These are phyloP conservation scores for Didymella segeticola DNA, from an alignment of 2,329 filamentous ascomycete species.

Conservation along the genomic window DNA sequence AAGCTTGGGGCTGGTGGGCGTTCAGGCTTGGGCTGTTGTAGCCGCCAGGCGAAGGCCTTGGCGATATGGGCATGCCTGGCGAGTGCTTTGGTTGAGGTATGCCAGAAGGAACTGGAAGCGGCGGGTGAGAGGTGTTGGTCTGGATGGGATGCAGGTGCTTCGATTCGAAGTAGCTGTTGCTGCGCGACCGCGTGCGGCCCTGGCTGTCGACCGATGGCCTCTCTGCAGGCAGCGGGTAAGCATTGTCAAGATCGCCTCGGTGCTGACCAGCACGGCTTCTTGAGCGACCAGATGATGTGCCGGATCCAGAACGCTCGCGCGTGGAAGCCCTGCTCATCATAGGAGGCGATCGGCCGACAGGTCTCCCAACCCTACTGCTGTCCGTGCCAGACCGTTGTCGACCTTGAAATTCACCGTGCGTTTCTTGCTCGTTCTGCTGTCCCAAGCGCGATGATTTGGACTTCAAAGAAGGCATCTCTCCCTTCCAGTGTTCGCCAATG, in stretches of 20 bases:
- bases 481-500: conserved; percentile 33
- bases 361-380: conserved; percentile 34
- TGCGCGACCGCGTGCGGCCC: conserved; percentile 42
- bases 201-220: conserved; percentile 37
- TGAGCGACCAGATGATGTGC: conserved; percentile 60
- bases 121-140: conserved; percentile 37
- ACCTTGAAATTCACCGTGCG: conserved; percentile 39
- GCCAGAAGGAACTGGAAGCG: conserved; percentile 30
- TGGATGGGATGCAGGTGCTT: conserved; percentile 49
- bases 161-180: conserved; percentile 49
- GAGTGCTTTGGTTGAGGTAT: conserved; percentile 34
- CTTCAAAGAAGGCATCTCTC: conserved; percentile 36
- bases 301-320: conserved; percentile 63
- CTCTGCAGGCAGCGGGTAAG: conserved; percentile 38
- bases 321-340: conserved; percentile 49
- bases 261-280: conserved; percentile 58
- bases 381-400: conserved; percentile 46
- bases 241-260: conserved; percentile 59
- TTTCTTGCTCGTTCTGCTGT: conserved; percentile 45
- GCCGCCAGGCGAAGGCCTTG: conserved; percentile 46
- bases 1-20: conserved; percentile 50
- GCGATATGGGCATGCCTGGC: conserved; percentile 40
- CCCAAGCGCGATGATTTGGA: conserved; percentile 43
- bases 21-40: conserved; percentile 42
- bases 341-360: conserved; percentile 47